These are phyloP conservation scores for Vitis hybrid DNA, from an alignment of 177 flowering plant species.

Conservation along the genomic window DNA sequence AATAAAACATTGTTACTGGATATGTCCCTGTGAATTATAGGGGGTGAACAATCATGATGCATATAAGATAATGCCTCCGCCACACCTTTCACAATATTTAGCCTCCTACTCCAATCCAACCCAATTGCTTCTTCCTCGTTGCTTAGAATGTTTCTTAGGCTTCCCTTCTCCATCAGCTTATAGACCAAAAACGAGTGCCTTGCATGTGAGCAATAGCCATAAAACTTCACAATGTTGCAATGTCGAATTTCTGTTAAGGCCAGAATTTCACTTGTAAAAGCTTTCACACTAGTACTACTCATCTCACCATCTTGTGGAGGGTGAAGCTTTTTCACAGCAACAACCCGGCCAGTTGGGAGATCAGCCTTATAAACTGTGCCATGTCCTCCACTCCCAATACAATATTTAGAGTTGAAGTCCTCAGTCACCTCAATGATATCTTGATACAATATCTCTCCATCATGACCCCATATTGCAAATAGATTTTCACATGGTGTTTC, in stretches of 20 bases:
- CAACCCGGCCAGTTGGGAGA: slow-evolving; percentile 13
- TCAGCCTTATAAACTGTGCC: slow-evolving; percentile 21
- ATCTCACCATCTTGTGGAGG: not conserved
- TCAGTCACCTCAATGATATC: slow-evolving; percentile 21
- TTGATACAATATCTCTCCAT: slow-evolving; percentile 13
- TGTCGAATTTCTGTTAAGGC: slow-evolving; percentile 6
- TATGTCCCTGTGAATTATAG: slow-evolving; percentile 22
- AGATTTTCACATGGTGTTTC: not conserved
- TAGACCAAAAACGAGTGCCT: slow-evolving; percentile 4
- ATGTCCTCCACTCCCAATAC: slow-evolving; percentile 17
- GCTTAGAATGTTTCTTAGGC: slow-evolving; percentile 6
- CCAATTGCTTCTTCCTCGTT: slow-evolving; percentile 11
- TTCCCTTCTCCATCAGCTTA: slow-evolving; percentile 18
- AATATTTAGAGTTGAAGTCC: slow-evolving; percentile 11
- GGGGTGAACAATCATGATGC: slow-evolving; percentile 23
- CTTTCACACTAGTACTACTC: not conserved
- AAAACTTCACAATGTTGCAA: slow-evolving; percentile 15
- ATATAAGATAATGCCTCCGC: slow-evolving; percentile 16
- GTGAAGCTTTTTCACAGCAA: slow-evolving; percentile 21
- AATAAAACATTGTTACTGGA: slow-evolving; percentile 18
- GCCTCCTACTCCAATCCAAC: slow-evolving; percentile 18
- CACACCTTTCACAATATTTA: slow-evolving; percentile 9
- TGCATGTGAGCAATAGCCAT: slow-evolving; percentile 1
- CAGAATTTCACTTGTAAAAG: slow-evolving; percentile 10
- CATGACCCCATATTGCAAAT: slow-evolving; percentile 19